Conservation (phyloP, 2,329 filamentous ascomycete species). For the Tolypocladium tropicale region DNA sequence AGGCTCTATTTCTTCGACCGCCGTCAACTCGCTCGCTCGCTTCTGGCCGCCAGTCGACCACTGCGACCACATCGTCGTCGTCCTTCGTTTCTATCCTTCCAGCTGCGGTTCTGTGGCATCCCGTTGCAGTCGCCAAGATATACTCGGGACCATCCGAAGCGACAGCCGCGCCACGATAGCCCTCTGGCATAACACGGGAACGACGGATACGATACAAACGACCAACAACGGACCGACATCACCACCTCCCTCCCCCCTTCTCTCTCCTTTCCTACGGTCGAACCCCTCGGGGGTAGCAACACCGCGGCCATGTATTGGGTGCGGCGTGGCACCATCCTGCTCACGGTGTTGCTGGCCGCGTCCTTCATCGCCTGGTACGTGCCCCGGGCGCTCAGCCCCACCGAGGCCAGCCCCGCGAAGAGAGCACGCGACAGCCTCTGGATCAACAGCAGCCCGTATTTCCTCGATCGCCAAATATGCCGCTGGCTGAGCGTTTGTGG, state of each 20-base stretch:
- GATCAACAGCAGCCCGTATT: slow-evolving; percentile 62
- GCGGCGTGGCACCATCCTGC: slow-evolving; percentile 30
- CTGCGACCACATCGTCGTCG: neutral
- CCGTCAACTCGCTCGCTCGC: neutral
- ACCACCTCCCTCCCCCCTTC: neutral
- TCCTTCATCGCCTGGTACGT: slow-evolving; percentile 40
- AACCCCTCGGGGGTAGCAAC: neutral
- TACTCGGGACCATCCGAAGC: neutral
- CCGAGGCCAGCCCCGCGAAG: slow-evolving; percentile 50
- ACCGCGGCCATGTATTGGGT: slow-evolving; percentile 32
- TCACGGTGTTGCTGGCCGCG: slow-evolving; percentile 30
- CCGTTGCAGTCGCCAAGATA: neutral
- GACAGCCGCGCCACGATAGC: neutral
- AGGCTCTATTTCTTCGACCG: slow-evolving; percentile 1
- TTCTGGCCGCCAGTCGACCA: neutral
- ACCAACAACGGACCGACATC: neutral
- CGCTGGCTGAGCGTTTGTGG: slow-evolving; percentile 74
- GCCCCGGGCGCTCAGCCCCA: slow-evolving; percentile 49
- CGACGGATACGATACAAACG: neutral
- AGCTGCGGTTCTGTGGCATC: neutral
- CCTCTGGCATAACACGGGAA: neutral
- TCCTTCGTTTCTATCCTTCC: neutral
- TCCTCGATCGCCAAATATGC: slow-evolving; percentile 66
- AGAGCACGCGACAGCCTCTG: slow-evolving; percentile 53
- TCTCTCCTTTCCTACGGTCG: neutral